phyloP scores from a whole-genome alignment of 2,329 filamentous ascomycete species.

The Botryotinia calthae region DNA sequence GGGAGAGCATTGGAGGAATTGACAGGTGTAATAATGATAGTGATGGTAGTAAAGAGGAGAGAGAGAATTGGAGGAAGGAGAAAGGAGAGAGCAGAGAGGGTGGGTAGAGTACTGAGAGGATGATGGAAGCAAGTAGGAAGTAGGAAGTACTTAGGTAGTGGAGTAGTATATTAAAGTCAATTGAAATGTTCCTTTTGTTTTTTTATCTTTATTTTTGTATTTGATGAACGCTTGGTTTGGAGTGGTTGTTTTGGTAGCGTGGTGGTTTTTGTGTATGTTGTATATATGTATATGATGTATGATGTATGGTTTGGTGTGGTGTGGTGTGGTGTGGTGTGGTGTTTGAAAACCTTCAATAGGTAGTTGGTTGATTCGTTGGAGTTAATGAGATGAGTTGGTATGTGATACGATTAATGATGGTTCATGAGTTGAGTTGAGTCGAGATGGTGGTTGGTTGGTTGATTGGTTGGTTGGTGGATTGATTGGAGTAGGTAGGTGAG shows the following conservation, averaged over 20 bases:
- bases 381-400: too few relatives aligned
- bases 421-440: too few relatives aligned
- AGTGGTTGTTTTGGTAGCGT: background rate
- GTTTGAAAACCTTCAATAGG: too few relatives aligned
- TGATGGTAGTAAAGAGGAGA: background rate
- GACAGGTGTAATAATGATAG: constrained; percentile 15
- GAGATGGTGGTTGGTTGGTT: too few relatives aligned
- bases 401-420: too few relatives aligned
- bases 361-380: too few relatives aligned
- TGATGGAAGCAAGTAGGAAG: background rate
- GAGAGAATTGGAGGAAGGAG: background rate
- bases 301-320: too few relatives aligned
- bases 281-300: too few relatives aligned
- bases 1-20: background rate
- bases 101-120: background rate
- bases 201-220: background rate
- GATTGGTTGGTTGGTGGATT: too few relatives aligned
- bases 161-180: constrained; percentile 4
- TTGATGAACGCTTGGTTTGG: background rate
- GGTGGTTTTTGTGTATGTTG: too few relatives aligned
- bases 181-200: constrained; percentile 1
- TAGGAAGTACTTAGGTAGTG: background rate
- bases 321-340: too few relatives aligned
- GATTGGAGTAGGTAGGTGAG: too few relatives aligned
- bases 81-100: background rate